Evolutionary conservation across 176 grass and related monocot genomes (phyloP).

Genomic region (Oryza glumipatula): DNA sequence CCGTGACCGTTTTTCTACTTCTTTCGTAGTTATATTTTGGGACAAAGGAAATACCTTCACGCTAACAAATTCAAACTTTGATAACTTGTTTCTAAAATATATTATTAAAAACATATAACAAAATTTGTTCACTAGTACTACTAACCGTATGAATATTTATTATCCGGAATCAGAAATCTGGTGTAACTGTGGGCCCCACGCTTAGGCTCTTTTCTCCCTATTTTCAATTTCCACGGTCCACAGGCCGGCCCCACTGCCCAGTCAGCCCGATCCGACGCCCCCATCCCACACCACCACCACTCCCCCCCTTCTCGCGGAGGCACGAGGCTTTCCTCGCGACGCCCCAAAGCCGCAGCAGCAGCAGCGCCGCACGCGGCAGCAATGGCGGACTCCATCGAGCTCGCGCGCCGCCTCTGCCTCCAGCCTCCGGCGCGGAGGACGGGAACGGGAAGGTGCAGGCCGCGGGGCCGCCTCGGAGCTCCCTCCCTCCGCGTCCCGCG

Average conservation of each 20-base stretch:
- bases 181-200: background rate
- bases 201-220: background rate
- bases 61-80: too few relatives aligned
- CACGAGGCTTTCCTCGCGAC: background rate
- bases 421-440: background rate
- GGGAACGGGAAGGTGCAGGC: background rate
- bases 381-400: conserved; percentile 56
- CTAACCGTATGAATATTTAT: too few relatives aligned
- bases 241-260: conserved; percentile 15
- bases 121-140: too few relatives aligned
- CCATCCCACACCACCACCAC: conserved; percentile 10
- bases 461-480: background rate
- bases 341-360: conserved; percentile 1
- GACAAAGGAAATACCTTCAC: too few relatives aligned
- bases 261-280: background rate
- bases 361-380: conserved; percentile 10
- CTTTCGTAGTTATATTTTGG: too few relatives aligned
- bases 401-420: conserved; percentile 36
- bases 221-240: background rate
- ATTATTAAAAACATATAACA: too few relatives aligned
- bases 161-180: background rate
- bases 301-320: background rate
- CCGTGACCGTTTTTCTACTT: too few relatives aligned
- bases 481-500: conserved; percentile 12
- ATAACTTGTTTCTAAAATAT: too few relatives aligned